Conservation (phyloP, 441 rosid species). For the Erodium texanum region DNA sequence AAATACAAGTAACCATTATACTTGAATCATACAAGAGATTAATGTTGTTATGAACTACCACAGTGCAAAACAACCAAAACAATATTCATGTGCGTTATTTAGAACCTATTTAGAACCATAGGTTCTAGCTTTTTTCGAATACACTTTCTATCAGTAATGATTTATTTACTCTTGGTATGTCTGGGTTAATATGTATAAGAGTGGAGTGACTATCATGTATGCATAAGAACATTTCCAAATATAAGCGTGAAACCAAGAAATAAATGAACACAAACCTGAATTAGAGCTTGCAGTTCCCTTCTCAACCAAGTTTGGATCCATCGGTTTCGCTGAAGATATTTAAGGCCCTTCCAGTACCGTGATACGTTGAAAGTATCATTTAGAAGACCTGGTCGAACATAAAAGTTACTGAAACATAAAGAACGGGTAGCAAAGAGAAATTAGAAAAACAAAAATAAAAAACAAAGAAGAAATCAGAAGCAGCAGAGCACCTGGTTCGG, state of each 20-base stretch:
- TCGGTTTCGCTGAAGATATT: constrained; percentile 48
- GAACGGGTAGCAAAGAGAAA: constrained; percentile 7
- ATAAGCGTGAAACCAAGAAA: background rate
- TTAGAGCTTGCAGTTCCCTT: constrained; percentile 81
- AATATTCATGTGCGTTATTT: no score
- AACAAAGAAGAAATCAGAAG: constrained; percentile 16
- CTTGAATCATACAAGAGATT: background rate
- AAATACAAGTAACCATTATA: background rate
- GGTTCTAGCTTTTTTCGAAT: no score
- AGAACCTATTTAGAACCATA: no score
- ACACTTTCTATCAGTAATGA: no score
- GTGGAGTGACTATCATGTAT: no score
- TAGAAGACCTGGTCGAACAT: constrained; percentile 43
- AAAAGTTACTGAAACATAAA: constrained; percentile 18
- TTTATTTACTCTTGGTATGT: no score
- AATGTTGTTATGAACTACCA: background rate
- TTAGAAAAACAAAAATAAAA: no score
- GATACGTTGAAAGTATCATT: constrained; percentile 34
- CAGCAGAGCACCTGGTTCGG: constrained; percentile 44
- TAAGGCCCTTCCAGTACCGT: constrained; percentile 60
- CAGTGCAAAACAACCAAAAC: background rate
- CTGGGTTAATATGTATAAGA: no score
- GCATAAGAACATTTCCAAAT: background rate
- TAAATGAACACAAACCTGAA: constrained; percentile 45
- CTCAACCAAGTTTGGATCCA: constrained; percentile 69